Percentiles rank a stretch among this genome's conserved stretches.
phyloP scores from a whole-genome alignment of 176 grass and related monocot genomes.

The Zea luxurians region DNA sequence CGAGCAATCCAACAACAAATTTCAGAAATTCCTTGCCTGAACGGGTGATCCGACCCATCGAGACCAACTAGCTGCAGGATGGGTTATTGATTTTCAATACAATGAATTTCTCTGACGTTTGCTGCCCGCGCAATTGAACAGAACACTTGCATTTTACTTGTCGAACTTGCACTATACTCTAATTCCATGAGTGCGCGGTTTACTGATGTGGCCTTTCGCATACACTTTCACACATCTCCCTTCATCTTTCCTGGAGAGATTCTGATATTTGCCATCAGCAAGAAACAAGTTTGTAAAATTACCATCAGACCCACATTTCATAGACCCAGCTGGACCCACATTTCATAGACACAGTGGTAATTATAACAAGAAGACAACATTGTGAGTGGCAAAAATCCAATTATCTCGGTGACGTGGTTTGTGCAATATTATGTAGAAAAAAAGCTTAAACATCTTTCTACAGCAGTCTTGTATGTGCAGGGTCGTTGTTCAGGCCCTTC shows the following conservation, averaged over 20 bases:
- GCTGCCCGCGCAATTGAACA: not conserved
- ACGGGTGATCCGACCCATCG: not conserved
- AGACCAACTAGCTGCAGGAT: not conserved
- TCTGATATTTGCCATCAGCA: too few species aligned
- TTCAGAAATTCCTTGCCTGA: not conserved
- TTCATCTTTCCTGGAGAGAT: not conserved
- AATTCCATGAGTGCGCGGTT: not conserved
- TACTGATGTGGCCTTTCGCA: not conserved
- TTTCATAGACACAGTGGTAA: too few species aligned
- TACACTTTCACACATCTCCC: not conserved
- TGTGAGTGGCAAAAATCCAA: too few species aligned
- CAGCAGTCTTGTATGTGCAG: not conserved
- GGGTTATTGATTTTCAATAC: not conserved
- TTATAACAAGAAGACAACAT: too few species aligned
- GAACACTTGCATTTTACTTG: not conserved
- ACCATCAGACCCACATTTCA: too few species aligned
- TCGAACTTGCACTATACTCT: not conserved
- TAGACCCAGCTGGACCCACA: too few species aligned
- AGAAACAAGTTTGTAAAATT: too few species aligned
- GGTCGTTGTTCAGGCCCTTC: slow-evolving; percentile 1
- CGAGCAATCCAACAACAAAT: not conserved
- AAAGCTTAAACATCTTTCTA: not conserved
- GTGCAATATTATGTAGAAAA: not conserved
- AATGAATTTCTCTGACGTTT: not conserved
- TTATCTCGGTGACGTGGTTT: not conserved